phyloP scores from a whole-genome alignment of 805 yeast species.

The Hanseniaspora meyeri region DNA sequence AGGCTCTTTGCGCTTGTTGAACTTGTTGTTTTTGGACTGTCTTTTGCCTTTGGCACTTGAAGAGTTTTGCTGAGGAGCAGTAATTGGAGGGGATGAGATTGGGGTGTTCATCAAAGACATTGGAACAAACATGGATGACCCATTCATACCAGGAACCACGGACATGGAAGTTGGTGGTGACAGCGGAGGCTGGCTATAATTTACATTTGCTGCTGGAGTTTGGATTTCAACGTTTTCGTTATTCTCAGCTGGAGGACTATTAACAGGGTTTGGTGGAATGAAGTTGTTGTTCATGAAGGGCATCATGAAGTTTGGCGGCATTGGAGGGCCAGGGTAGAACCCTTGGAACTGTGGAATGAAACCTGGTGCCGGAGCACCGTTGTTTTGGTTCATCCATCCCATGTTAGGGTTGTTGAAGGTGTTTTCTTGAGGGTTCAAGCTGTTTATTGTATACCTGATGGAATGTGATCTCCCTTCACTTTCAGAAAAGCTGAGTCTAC shows the following conservation, averaged over 20 bases:
- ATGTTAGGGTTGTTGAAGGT: background rate
- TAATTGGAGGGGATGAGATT: background rate
- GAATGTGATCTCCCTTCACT: slow-evolving; percentile 13
- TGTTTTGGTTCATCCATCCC: background rate
- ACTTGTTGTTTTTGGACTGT: slow-evolving; percentile 16
- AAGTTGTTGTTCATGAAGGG: slow-evolving; percentile 1
- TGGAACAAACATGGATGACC: slow-evolving; percentile 4
- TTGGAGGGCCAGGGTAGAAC: background rate
- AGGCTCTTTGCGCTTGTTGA: slow-evolving; percentile 27
- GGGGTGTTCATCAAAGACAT: slow-evolving; percentile 11
- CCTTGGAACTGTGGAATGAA: background rate
- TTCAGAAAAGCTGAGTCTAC: slow-evolving; percentile 8
- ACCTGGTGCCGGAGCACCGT: background rate
- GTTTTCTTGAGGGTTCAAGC: slow-evolving; percentile 6
- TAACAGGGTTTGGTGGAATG: background rate
- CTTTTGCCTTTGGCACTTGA: slow-evolving; percentile 11
- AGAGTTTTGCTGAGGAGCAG: slow-evolving; percentile 11
- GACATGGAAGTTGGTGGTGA: slow-evolving; percentile 2
- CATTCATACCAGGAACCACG: slow-evolving; percentile 1
- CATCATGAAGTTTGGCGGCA: slow-evolving; percentile 8
- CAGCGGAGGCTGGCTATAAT: background rate
- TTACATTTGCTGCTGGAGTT: background rate
- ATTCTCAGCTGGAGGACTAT: background rate
- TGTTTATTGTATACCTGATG: slow-evolving; percentile 1
- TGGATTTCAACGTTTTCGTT: background rate